These are phyloP conservation scores for Linanthus parryae DNA, from an alignment of 148 eudicot species.

Conservation along the genomic window DNA sequence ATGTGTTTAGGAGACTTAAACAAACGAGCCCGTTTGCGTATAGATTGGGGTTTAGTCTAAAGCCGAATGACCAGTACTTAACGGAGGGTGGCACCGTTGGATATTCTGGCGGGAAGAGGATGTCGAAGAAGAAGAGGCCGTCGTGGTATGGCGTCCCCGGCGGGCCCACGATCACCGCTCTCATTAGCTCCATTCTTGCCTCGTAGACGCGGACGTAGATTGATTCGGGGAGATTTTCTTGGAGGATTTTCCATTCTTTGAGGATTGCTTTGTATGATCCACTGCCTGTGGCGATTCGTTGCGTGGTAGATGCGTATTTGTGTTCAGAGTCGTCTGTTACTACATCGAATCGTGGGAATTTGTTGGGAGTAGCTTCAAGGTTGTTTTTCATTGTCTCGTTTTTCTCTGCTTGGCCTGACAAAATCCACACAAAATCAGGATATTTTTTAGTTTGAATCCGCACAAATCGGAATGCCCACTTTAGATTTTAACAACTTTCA, in stretches of 20 bases:
- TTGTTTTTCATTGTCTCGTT: too few relatives aligned
- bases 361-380: too few relatives aligned
- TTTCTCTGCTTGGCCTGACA: too few relatives aligned
- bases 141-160: slow-evolving; percentile 70
- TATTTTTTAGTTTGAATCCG: too few relatives aligned
- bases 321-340: background rate
- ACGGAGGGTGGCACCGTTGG: slow-evolving; percentile 50
- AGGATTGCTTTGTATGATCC: slow-evolving; percentile 29
- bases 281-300: background rate
- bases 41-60: slow-evolving; percentile 17
- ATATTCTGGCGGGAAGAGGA: slow-evolving; percentile 42
- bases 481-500: too few relatives aligned
- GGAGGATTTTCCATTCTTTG: slow-evolving; percentile 55
- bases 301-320: background rate
- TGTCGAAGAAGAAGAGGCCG: slow-evolving; percentile 67
- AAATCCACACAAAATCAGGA: too few relatives aligned
- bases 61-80: slow-evolving; percentile 67
- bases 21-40: slow-evolving; percentile 7
- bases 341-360: background rate
- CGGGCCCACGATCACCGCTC: slow-evolving; percentile 63
- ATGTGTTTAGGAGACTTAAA: slow-evolving; percentile 12
- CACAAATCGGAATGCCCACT: too few relatives aligned
- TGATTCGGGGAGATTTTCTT: slow-evolving; percentile 38
- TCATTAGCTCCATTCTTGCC: slow-evolving; percentile 42
- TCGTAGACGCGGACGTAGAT: slow-evolving; percentile 58